Evolutionary conservation across 352 stramenopile genomes (phyloP).

Genomic region (Pythium brachiatum): DNA sequence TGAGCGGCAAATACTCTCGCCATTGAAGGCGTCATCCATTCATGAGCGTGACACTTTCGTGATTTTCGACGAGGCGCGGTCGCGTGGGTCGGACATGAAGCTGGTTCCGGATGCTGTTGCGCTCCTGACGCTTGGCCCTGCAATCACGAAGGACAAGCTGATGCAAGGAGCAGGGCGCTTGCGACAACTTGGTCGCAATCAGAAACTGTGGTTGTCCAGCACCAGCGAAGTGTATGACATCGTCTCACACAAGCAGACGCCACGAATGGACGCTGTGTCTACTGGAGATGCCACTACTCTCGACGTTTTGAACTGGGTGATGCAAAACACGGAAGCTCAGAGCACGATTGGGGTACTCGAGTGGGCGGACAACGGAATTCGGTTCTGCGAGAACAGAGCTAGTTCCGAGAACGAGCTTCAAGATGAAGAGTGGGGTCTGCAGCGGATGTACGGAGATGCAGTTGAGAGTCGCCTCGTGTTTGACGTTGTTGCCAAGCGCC

Average conservation of each 20-base stretch:
- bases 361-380: slow-evolving; percentile 77
- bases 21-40: slow-evolving; percentile 65
- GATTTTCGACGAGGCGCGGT: slow-evolving; percentile 90
- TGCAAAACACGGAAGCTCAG: slow-evolving; percentile 80
- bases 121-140: slow-evolving; percentile 80
- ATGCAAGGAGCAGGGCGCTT: slow-evolving; percentile 91
- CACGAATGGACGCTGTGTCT: not conserved
- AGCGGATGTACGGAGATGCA: slow-evolving; percentile 11
- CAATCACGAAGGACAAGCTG: slow-evolving; percentile 90
- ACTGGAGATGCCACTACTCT: not conserved
- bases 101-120: slow-evolving; percentile 56
- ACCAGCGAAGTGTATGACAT: slow-evolving; percentile 63
- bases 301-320: slow-evolving; percentile 73
- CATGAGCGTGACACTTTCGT: slow-evolving; percentile 84
- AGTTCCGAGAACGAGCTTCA: slow-evolving; percentile 29
- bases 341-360: slow-evolving; percentile 60
- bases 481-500: too few relatives aligned
- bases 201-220: slow-evolving; percentile 58
- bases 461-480: too few relatives aligned
- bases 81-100: slow-evolving; percentile 88
- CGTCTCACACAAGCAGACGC: slow-evolving; percentile 20
- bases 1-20: slow-evolving; percentile 32
- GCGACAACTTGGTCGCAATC: slow-evolving; percentile 63
- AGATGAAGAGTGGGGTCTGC: slow-evolving; percentile 47
- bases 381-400: slow-evolving; percentile 41